These are phyloP conservation scores for Kodamaea kaohsiungensis DNA, from an alignment of 805 yeast species.

Conservation along the genomic window DNA sequence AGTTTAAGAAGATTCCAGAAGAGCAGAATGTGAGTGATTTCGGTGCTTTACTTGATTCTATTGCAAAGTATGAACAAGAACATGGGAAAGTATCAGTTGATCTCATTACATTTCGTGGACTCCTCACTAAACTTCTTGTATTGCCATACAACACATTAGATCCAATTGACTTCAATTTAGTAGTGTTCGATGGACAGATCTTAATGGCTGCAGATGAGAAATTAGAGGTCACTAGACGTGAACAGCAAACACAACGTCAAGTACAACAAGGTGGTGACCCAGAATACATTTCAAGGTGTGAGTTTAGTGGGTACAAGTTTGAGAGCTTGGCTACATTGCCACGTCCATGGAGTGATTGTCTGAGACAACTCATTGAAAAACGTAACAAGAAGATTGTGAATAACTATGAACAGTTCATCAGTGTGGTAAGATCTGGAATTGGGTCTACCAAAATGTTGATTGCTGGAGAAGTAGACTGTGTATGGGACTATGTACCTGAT, in stretches of 20 bases:
- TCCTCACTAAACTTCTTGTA: constrained; percentile 71
- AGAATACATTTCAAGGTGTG: constrained; percentile 39
- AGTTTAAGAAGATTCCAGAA: constrained; percentile 58
- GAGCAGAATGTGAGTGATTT: constrained; percentile 56
- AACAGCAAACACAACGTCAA: constrained; percentile 21
- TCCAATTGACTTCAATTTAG: constrained; percentile 60
- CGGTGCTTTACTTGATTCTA: constrained; percentile 55
- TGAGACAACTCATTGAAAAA: constrained; percentile 67
- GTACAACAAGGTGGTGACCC: constrained; percentile 6
- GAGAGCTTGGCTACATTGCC: constrained; percentile 75
- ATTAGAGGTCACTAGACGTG: constrained; percentile 33
- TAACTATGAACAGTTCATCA: constrained; percentile 73
- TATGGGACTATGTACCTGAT: constrained; percentile 75
- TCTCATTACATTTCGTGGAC: constrained; percentile 82
- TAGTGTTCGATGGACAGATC: constrained; percentile 73
- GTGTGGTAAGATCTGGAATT: constrained; percentile 83
- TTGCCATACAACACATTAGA: constrained; percentile 63
- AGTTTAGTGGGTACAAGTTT: constrained; percentile 80
- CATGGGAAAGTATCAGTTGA: constrained; percentile 56
- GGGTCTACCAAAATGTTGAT: constrained; percentile 67
- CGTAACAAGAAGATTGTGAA: constrained; percentile 61
- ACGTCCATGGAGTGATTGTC: constrained; percentile 69
- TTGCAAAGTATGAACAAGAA: constrained; percentile 55
- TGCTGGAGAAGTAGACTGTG: constrained; percentile 93
- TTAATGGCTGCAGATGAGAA: constrained; percentile 57